A percentile compares a stretch with the other conserved stretches of the same genome.
Evolutionary conservation across 371 early-diverging fungal species (phyloP).

Genomic region (Apophysomyces sp.): DNA sequence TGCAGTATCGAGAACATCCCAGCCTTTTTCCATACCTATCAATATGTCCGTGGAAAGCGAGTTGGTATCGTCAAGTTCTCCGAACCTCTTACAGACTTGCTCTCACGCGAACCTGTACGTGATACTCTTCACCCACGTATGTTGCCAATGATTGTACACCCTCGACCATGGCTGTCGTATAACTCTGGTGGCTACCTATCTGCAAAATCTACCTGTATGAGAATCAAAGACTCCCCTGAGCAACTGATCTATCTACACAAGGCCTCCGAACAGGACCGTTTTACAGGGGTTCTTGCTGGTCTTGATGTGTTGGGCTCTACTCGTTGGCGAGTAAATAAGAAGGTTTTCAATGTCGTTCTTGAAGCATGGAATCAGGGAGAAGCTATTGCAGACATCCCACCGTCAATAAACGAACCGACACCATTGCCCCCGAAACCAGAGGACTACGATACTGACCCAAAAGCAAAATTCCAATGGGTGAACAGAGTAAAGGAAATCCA

Average conservation of each 20-base stretch:
- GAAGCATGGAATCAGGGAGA: slow-evolving; percentile 91
- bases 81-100: slow-evolving; percentile 66
- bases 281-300: slow-evolving; percentile 70
- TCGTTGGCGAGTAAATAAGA: slow-evolving; percentile 87
- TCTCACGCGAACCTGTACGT: slow-evolving; percentile 63
- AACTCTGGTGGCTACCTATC: slow-evolving; percentile 91
- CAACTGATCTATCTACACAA: slow-evolving; percentile 77
- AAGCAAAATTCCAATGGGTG: slow-evolving; percentile 59
- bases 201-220: slow-evolving; percentile 69
- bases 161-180: slow-evolving; percentile 92
- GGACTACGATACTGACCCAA: slow-evolving; percentile 66
- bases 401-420: slow-evolving; percentile 32
- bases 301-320: slow-evolving; percentile 92
- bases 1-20: slow-evolving; percentile 58
- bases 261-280: slow-evolving; percentile 77
- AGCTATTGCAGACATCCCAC: slow-evolving; percentile 75
- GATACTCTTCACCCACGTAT: slow-evolving; percentile 74
- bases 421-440: slow-evolving; percentile 65
- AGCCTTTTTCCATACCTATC: slow-evolving; percentile 83
- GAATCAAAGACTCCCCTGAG: slow-evolving; percentile 74
- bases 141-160: slow-evolving; percentile 94
- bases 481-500: slow-evolving; percentile 49
- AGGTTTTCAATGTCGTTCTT: slow-evolving; percentile 75
- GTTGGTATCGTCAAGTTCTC: slow-evolving; percentile 78
- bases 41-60: slow-evolving; percentile 61